phyloP scores from a whole-genome alignment of 192 early-diverging fungal genomes.

The Backusella luteola region DNA sequence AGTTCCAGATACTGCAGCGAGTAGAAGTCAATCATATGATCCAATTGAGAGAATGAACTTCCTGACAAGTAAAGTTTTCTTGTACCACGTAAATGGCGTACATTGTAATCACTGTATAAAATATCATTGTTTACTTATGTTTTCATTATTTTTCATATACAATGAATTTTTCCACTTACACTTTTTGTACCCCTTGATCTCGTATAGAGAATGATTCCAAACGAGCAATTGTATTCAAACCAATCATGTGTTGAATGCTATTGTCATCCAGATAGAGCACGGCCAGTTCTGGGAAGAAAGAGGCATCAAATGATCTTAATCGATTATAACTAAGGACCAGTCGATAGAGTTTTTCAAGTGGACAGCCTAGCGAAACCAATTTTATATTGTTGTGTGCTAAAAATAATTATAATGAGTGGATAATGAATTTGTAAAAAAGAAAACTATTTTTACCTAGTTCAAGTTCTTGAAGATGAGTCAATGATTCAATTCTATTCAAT shows the following conservation, averaged over 20 bases:
- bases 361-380: slow-evolving; percentile 36
- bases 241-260: slow-evolving; percentile 36
- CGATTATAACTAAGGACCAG: slow-evolving; percentile 44
- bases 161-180: slow-evolving; percentile 28
- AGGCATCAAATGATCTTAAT: slow-evolving; percentile 36
- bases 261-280: slow-evolving; percentile 49
- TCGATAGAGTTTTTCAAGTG: slow-evolving; percentile 31
- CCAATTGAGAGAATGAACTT: slow-evolving; percentile 35
- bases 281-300: slow-evolving; percentile 39
- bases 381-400: slow-evolving; percentile 39
- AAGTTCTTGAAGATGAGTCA: slow-evolving; percentile 35
- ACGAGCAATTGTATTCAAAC: slow-evolving; percentile 30
- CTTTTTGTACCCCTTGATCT: slow-evolving; percentile 45
- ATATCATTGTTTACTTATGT: neutral
- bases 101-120: slow-evolving; percentile 13
- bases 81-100: slow-evolving; percentile 15
- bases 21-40: slow-evolving; percentile 39
- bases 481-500: slow-evolving; percentile 36
- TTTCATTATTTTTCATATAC: slow-evolving; percentile 7
- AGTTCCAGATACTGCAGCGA: slow-evolving; percentile 49
- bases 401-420: neutral
- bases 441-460: slow-evolving; percentile 35
- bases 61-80: slow-evolving; percentile 34
- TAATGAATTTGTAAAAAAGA: too few species aligned
- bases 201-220: slow-evolving; percentile 44